These are phyloP conservation scores for Cladosporium velox DNA, from an alignment of 2,329 filamentous ascomycete species.

Conservation along the genomic window DNA sequence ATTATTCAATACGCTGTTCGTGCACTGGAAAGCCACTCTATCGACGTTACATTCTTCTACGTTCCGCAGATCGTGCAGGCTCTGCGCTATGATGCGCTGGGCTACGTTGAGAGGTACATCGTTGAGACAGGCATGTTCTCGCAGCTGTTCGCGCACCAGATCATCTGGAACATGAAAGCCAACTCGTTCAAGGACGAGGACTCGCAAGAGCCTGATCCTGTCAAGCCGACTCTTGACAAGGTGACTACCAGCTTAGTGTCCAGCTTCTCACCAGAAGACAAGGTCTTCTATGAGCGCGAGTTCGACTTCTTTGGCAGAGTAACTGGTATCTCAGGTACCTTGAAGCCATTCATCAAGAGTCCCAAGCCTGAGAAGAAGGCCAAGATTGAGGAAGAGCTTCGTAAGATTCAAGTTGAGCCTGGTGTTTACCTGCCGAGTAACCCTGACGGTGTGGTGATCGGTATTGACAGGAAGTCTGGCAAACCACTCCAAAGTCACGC, in stretches of 20 bases:
- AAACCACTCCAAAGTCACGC: slow-evolving; percentile 97
- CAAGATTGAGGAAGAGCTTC: slow-evolving; percentile 97
- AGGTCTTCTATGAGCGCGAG: slow-evolving; percentile 86
- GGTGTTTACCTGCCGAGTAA: slow-evolving; percentile 97
- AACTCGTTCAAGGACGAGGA: slow-evolving; percentile 98
- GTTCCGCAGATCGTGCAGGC: slow-evolving; percentile 97
- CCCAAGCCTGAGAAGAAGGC: slow-evolving; percentile 97
- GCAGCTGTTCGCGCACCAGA: slow-evolving; percentile 97
- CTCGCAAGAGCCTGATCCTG: slow-evolving; percentile 81
- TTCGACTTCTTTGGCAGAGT: slow-evolving; percentile 99
- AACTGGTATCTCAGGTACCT: slow-evolving; percentile 89
- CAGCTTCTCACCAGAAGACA: slow-evolving; percentile 78
- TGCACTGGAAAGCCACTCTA: slow-evolving; percentile 86
- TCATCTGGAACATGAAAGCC: slow-evolving; percentile 99
- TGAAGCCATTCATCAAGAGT: slow-evolving; percentile 88
- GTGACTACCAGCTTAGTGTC: slow-evolving; percentile 83
- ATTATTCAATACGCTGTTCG: slow-evolving; percentile 96
- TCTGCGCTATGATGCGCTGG: slow-evolving; percentile 85
- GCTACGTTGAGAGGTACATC: slow-evolving; percentile 95
- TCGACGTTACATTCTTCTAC: slow-evolving; percentile 99
- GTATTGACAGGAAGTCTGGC: slow-evolving; percentile 96
- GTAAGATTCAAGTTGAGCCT: slow-evolving; percentile 95
- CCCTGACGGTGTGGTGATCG: slow-evolving; percentile 93
- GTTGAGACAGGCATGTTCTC: slow-evolving; percentile 96
- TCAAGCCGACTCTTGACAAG: slow-evolving; percentile 90